A percentile compares a stretch with the other conserved stretches of the same genome.
Conservation (phyloP, 805 yeast species). For the Kodamaea hsintzibuensis region DNA sequence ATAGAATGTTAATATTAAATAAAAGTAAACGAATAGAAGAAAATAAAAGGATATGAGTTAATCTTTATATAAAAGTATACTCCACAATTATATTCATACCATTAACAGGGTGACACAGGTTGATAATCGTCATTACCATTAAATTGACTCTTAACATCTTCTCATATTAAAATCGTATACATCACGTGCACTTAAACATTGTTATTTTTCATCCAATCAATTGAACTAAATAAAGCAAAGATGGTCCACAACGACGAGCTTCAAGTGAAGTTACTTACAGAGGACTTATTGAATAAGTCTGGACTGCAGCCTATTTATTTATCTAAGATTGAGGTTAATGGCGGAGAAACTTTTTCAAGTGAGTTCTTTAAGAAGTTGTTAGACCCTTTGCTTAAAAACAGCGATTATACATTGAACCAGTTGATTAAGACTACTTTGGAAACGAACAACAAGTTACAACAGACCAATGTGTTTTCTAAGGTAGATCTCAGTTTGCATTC, state of each 20-base stretch:
- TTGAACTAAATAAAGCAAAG: conserved; percentile 1
- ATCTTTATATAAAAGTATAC: too few relatives aligned
- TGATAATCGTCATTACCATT: too few relatives aligned
- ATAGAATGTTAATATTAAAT: too few relatives aligned
- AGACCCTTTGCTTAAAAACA: conserved; percentile 40
- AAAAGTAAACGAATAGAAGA: neutral
- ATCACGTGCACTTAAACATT: neutral
- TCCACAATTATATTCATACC: too few relatives aligned
- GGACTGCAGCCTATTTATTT: conserved; percentile 37
- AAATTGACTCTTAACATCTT: neutral
- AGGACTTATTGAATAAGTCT: conserved; percentile 32
- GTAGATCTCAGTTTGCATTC: conserved; percentile 42
- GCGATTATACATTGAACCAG: conserved; percentile 45
- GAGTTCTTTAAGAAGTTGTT: conserved; percentile 49
- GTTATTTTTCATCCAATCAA: conserved; percentile 8
- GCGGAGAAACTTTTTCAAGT: conserved; percentile 46
- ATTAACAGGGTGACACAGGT: too few relatives aligned
- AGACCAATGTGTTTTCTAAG: conserved; percentile 47
- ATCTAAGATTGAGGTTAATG: conserved; percentile 38
- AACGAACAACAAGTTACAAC: conserved; percentile 35
- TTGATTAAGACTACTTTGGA: conserved; percentile 34
- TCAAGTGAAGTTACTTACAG: conserved; percentile 18
- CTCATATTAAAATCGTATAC: too few relatives aligned
- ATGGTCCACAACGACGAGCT: conserved; percentile 9
- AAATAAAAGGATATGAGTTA: neutral